Evolutionary conservation across 1,139 yeast genomes (phyloP), one percentile per base, ranked within the genome.

Genomic region (Lodderomyces margitis): DNA sequence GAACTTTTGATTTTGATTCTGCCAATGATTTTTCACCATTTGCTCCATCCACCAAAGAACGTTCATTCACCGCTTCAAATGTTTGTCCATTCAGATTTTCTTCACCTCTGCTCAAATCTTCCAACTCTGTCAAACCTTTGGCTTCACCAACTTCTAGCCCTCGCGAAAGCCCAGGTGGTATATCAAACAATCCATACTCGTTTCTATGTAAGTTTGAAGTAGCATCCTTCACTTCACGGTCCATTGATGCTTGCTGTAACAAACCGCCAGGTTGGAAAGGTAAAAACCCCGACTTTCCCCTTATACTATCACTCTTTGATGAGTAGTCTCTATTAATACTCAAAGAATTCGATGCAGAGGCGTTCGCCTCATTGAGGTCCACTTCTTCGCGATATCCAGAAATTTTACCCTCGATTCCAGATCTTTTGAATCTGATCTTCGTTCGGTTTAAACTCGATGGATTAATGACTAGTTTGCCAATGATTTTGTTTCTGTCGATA

Each of bases 231-330:
- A 59, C 51, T 12, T 58, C 56, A 25, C 44, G 43, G 1, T 57
- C 56, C 3, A 60, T 56, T 24, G 54, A 53, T 11, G 55, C 49
- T 37, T 58, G 64, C 31, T 65, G 66, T 49, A 80, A 62, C 14
- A 87, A 59, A 2, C 98, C 98, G 50, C 98, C 98, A 0, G 98
- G 98, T 41, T 86, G 83, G 58, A 94, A 92, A 0, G 99, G 98
- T 54, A 92, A 66, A 55, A 78, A 87, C 17, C 82, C 77, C 0
- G 95, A 75, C 6, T 81, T 73, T 0, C 98, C 98, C 37, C 76
- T 69, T 2, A 87, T 66, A 2, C 82, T 68, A 40, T 81, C 85
- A 21, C 74, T 69, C 49, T 80, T 81, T 3, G 84, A 72, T 6
- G 82, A 79, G 49, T 82, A 79, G 46, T 81, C 77, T 50, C 98